These are phyloP conservation scores for Coniochaeta ligniaria DNA, from an alignment of 2,329 filamentous ascomycete genomes.

Conservation along the genomic window DNA sequence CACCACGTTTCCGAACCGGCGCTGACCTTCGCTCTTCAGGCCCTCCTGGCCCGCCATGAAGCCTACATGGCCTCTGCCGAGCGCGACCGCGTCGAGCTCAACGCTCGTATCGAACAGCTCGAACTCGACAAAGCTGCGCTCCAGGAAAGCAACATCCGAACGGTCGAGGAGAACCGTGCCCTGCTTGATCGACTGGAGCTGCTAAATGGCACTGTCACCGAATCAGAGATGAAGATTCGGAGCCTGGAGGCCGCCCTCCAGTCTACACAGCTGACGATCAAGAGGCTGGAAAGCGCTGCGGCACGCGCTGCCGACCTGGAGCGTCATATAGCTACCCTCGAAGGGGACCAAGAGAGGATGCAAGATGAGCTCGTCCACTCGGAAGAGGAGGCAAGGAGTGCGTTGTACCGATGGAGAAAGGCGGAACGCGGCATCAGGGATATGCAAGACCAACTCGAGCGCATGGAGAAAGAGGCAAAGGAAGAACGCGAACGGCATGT, in stretches of 20 bases:
- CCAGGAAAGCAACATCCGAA: conserved; percentile 68
- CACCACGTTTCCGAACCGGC: conserved; percentile 23
- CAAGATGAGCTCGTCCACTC: conserved; percentile 60
- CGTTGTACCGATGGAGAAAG: conserved; percentile 75
- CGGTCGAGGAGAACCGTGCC: conserved; percentile 74
- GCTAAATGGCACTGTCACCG: conserved; percentile 69
- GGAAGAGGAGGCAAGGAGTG: conserved; percentile 69
- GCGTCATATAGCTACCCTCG: conserved; percentile 68
- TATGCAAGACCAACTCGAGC: conserved; percentile 81
- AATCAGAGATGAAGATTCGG: conserved; percentile 75
- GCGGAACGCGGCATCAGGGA: conserved; percentile 73
- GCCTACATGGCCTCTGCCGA: conserved; percentile 90
- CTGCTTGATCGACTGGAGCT: conserved; percentile 79
- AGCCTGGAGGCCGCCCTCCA: conserved; percentile 69
- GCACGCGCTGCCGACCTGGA: conserved; percentile 73
- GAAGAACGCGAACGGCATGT: conserved; percentile 76
- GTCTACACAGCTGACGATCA: conserved; percentile 70
- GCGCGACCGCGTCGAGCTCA: conserved; percentile 69
- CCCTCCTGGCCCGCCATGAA: conserved; percentile 85
- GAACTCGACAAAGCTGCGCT: conserved; percentile 68
- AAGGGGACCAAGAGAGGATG: conserved; percentile 71
- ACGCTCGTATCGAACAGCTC: conserved; percentile 64
- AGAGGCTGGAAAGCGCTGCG: conserved; percentile 66
- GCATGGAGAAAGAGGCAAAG: conserved; percentile 75
- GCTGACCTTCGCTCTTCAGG: conserved; percentile 75